Conservation (phyloP, 1,284 basidiomycete genomes). For the Puccinia horiana region DNA sequence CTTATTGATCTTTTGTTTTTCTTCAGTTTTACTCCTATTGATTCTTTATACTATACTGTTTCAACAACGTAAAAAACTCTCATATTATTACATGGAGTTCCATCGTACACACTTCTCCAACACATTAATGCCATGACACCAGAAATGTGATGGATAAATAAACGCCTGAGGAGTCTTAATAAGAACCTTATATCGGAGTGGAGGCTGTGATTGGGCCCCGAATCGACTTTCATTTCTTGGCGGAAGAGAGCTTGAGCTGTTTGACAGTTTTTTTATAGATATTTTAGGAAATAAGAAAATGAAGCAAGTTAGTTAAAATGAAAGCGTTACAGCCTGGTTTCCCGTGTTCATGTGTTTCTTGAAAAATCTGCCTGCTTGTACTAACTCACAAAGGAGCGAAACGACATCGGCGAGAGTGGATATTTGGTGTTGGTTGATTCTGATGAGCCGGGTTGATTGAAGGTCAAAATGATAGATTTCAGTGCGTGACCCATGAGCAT, state of each 20-base stretch:
- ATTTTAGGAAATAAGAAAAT: neutral
- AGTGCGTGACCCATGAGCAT: neutral
- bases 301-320: neutral
- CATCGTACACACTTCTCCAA: neutral
- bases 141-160: neutral
- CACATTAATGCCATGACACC: neutral
- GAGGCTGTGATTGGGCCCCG: neutral
- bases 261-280: neutral
- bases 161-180: neutral
- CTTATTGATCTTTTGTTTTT: no score
- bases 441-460: neutral
- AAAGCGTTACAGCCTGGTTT: neutral
- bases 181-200: neutral
- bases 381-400: neutral
- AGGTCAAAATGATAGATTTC: neutral
- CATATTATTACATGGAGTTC: no score
- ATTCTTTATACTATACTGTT: no score
- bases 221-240: neutral
- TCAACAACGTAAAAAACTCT: no score
- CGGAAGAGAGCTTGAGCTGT: neutral
- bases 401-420: neutral
- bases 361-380: neutral
- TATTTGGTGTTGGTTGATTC: neutral
- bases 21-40: no score
- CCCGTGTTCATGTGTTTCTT: neutral